phyloP scores from a whole-genome alignment of 331 rosid genomes.

The Quercus phellos region DNA sequence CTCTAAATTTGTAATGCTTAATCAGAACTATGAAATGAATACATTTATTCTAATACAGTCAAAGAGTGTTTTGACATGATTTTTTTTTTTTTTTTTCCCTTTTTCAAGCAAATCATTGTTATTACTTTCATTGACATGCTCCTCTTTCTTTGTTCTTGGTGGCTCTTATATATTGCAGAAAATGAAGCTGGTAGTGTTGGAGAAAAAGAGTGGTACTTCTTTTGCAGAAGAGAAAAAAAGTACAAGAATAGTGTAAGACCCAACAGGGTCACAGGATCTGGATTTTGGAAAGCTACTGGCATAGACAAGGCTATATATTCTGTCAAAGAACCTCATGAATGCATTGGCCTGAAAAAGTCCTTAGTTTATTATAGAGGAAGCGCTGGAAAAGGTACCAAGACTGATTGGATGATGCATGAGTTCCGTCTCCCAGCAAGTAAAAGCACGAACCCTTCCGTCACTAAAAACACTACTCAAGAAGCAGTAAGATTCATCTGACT shows the following conservation, averaged over 20 bases:
- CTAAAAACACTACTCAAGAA: slow-evolving; percentile 33
- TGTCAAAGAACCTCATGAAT: slow-evolving; percentile 36
- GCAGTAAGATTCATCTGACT: slow-evolving; percentile 54
- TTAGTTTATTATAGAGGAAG: slow-evolving; percentile 76
- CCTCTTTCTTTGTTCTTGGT: neutral
- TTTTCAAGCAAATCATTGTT: neutral
- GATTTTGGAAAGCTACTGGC: slow-evolving; percentile 89
- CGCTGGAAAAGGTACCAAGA: slow-evolving; percentile 92
- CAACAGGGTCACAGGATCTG: slow-evolving; percentile 68
- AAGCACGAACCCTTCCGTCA: neutral
- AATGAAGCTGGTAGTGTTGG: slow-evolving; percentile 39
- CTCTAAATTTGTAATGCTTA: too few species aligned
- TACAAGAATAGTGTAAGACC: slow-evolving; percentile 80
- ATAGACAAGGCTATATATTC: slow-evolving; percentile 62
- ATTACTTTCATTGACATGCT: neutral
- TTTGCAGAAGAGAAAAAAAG: slow-evolving; percentile 74
- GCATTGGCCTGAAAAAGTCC: slow-evolving; percentile 84
- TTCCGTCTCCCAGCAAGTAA: slow-evolving; percentile 73
- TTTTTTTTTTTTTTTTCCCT: too few species aligned
- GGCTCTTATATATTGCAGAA: neutral
- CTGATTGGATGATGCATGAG: slow-evolving; percentile 99
- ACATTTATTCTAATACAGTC: too few species aligned
- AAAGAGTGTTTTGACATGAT: too few species aligned
- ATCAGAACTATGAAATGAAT: too few species aligned
- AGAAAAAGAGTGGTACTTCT: slow-evolving; percentile 62